phyloP scores from a whole-genome alignment of 148 eudicot species.

The Pharnaceum exiguum region DNA sequence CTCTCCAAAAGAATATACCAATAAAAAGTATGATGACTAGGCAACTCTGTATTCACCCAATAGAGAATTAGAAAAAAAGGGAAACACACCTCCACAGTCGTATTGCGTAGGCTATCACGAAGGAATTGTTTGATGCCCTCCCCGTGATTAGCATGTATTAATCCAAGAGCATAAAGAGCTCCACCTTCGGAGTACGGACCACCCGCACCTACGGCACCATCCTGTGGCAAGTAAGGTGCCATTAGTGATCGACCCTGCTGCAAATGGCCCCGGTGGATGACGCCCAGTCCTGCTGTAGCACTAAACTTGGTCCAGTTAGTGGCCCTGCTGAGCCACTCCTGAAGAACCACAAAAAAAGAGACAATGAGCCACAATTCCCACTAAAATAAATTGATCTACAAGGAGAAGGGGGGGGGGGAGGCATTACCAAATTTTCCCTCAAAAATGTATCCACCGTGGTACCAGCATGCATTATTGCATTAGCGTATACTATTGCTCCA shows the following conservation, averaged over 20 bases:
- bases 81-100: slow-evolving; percentile 84
- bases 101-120: slow-evolving; percentile 77
- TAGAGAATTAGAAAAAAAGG: too few relatives aligned
- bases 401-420: background rate
- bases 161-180: slow-evolving; percentile 90
- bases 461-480: slow-evolving; percentile 99
- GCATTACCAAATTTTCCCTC: slow-evolving; percentile 81
- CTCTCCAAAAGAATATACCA: background rate
- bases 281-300: slow-evolving; percentile 98
- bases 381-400: background rate
- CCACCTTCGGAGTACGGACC: slow-evolving; percentile 99
- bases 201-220: slow-evolving; percentile 87
- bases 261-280: slow-evolving; percentile 89
- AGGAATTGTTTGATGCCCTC: slow-evolving; percentile 95
- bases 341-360: slow-evolving; percentile 12
- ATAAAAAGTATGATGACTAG: too few relatives aligned
- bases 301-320: slow-evolving; percentile 99
- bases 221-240: slow-evolving; percentile 99
- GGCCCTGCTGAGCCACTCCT: slow-evolving; percentile 99
- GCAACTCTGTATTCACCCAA: too few relatives aligned
- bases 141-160: slow-evolving; percentile 98
- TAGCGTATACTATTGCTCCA: slow-evolving; percentile 92
- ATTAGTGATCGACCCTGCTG: slow-evolving; percentile 94
- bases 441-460: slow-evolving; percentile 97
- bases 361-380: background rate